Conservation (phyloP, 306 rosid genomes). For the Prunus armeniaca region DNA sequence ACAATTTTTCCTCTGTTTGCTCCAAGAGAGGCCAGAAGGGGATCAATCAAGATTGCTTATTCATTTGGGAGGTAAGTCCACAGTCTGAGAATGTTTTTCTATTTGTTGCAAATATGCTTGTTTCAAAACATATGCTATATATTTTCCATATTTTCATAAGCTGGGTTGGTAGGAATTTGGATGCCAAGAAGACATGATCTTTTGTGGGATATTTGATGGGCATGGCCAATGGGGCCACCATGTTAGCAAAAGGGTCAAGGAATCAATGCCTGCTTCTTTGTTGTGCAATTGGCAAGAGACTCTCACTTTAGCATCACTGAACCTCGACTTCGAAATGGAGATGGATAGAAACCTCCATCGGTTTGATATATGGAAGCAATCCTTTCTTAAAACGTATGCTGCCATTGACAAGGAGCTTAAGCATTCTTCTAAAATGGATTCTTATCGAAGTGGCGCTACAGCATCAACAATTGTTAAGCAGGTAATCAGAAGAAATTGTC, state of each 20-base stretch:
- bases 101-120: neutral
- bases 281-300: constrained; percentile 65
- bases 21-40: constrained; percentile 80
- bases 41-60: constrained; percentile 65
- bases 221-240: constrained; percentile 92
- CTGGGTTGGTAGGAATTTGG: constrained; percentile 60
- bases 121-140: neutral
- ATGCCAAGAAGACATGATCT: constrained; percentile 67
- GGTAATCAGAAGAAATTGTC: constrained; percentile 30
- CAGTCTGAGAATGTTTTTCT: neutral
- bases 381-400: constrained; percentile 60
- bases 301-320: constrained; percentile 49
- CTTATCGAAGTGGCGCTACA: constrained; percentile 69
- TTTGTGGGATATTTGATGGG: constrained; percentile 89
- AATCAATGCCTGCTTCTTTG: constrained; percentile 56
- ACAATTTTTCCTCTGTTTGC: constrained; percentile 50
- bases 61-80: constrained; percentile 73
- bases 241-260: constrained; percentile 62
- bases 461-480: constrained; percentile 83
- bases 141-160: neutral
- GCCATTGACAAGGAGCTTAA: constrained; percentile 70
- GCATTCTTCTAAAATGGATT: constrained; percentile 52
- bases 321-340: constrained; percentile 39
- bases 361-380: constrained; percentile 65
- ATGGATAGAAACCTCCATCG: constrained; percentile 40